A percentile compares a stretch with the other conserved stretches of the same genome.
Conservation (phyloP, 768 basidiomycete species). For the Krasilnikovozyma curviuscula region DNA sequence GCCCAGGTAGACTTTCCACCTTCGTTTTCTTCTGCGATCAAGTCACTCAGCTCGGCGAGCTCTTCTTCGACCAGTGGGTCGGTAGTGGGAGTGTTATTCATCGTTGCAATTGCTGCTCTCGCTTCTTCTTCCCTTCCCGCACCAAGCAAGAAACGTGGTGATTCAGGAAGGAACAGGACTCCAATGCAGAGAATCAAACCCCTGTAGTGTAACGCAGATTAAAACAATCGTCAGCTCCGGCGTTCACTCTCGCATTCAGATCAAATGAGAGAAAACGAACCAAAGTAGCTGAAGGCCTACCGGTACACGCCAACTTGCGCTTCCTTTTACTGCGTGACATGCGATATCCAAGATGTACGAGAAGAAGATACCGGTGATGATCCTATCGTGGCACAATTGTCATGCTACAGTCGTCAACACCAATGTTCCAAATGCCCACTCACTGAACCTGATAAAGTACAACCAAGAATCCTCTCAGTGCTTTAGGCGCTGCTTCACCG, state of each 20-base stretch:
- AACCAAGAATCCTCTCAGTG: slow-evolving; percentile 48
- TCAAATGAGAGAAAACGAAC: slow-evolving; percentile 45
- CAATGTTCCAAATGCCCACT: too few species aligned
- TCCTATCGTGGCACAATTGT: too few species aligned
- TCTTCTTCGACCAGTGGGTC: slow-evolving; percentile 41
- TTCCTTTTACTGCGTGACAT: slow-evolving; percentile 36
- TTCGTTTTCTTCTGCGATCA: slow-evolving; percentile 52
- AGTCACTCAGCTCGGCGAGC: slow-evolving; percentile 45
- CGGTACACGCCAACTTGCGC: slow-evolving; percentile 45
- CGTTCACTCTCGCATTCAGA: too few species aligned
- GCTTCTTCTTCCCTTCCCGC: slow-evolving; percentile 31
- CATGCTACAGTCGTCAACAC: too few species aligned
- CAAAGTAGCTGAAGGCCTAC: slow-evolving; percentile 54
- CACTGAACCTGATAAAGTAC: slow-evolving; percentile 59
- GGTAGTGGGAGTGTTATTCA: slow-evolving; percentile 45
- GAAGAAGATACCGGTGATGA: slow-evolving; percentile 40
- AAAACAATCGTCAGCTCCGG: too few species aligned
- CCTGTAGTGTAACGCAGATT: background rate
- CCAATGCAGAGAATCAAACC: slow-evolving; percentile 18
- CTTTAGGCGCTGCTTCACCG: slow-evolving; percentile 58
- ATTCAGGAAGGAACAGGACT: slow-evolving; percentile 58
- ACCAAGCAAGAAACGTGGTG: slow-evolving; percentile 33
- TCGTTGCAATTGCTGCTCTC: slow-evolving; percentile 39
- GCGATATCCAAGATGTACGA: slow-evolving; percentile 53
- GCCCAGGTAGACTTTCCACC: slow-evolving; percentile 61